These are phyloP conservation scores for Crucibulum parvulum DNA, from an alignment of 1,284 basidiomycete genomes.

Conservation along the genomic window DNA sequence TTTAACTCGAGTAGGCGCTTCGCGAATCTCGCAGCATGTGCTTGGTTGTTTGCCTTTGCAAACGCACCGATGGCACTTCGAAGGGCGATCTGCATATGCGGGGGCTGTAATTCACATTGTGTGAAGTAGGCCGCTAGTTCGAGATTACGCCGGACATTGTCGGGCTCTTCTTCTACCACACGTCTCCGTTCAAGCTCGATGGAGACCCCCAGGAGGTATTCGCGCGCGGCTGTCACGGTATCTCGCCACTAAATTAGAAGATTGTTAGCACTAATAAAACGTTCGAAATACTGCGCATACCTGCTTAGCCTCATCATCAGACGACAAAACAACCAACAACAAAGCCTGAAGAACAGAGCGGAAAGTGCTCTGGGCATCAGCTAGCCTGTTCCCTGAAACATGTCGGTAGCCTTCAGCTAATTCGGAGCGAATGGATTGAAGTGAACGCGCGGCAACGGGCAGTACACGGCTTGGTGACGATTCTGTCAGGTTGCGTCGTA, in stretches of 20 bases:
- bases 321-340: conserved; percentile 83
- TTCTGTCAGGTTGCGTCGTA: conserved; percentile 89
- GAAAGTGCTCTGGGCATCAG: conserved; percentile 86
- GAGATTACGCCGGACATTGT: conserved; percentile 84
- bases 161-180: conserved; percentile 82
- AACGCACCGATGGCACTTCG: conserved; percentile 93
- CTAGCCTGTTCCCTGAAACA: conserved; percentile 89
- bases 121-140: conserved; percentile 99
- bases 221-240: conserved; percentile 82
- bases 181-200: conserved; percentile 93
- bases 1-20: conserved; percentile 88
- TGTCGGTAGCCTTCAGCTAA: conserved; percentile 88
- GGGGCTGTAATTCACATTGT: conserved; percentile 88
- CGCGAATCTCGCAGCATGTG: conserved; percentile 93
- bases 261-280: neutral
- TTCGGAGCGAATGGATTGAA: conserved; percentile 80
- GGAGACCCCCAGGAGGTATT: conserved; percentile 94
- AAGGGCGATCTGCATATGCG: conserved; percentile 91
- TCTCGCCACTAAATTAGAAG: conserved; percentile 77
- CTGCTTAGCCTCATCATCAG: conserved; percentile 88
- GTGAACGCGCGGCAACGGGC: conserved; percentile 77
- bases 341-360: conserved; percentile 81
- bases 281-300: conserved; percentile 49
- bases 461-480: conserved; percentile 82
- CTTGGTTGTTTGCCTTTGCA: conserved; percentile 92